Base-by-base conservation (phyloP, 805 yeast genomes). In the Myxozyma udenii region DNA sequence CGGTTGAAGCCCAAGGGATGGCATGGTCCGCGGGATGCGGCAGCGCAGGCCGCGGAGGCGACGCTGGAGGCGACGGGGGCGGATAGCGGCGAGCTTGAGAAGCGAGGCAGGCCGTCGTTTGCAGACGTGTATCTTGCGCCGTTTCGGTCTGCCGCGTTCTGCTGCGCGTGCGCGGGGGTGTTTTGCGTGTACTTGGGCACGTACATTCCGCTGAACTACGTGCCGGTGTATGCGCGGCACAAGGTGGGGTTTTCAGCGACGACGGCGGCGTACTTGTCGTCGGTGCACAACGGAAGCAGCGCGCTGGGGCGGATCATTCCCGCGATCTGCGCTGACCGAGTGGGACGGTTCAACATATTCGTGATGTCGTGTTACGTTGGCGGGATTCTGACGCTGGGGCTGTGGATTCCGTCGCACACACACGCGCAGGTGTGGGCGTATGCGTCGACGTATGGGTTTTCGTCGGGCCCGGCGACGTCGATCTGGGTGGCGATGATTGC, bases 381-480 rank as follows among this genome's bases (percentile, higher is more conserved):
- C 9, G 70, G 76, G 0, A 16, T 83, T 0, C 64, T 79, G 11
- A 71, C 79, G 2, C 68, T 84, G 43, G 72, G 74, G 0, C 61
- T 84, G n/a, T 84, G 89, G 89, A 66, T 82, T 16, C 89, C 90
- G 1, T 77, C 83, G 23, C 16, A 58, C 23, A 62, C 50, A 28
- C 42, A 49, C n/a, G 69, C 62, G 2, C 68, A 64, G 3, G 57
- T 68, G 11, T 53, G 65, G 14, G 61, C 57, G 16, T 60, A 66
- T 16, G 65, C 64, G 9, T 38, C 66, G n/a, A 40, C 68, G 2
- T 62, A 58, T 41, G 73, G 73, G 1, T 58, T 66, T 44, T 47
- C 61, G 26, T 54, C 66, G 6, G 72, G 73, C 9, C 62, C 70
- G 1, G 42, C 62, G 1, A 63, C 66, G 19, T 62, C 68, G 9